These are phyloP conservation scores for Sphaerulina vaccinii DNA, from an alignment of 2,329 filamentous ascomycete species.

Conservation along the genomic window DNA sequence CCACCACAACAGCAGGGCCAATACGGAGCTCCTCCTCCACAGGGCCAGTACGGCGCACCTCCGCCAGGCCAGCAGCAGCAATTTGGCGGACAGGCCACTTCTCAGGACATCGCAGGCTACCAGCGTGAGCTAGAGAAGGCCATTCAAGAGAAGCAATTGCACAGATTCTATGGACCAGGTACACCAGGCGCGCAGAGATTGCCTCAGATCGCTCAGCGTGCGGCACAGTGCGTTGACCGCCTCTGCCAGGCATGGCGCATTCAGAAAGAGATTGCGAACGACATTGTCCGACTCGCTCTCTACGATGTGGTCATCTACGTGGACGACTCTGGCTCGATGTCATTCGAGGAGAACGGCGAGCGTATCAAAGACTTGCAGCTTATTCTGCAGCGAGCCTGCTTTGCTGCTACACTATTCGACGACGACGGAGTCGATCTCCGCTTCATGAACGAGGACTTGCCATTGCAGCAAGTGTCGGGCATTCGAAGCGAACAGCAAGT, in stretches of 20 bases:
- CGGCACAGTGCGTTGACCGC: constrained; percentile 52
- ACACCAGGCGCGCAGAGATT: constrained; percentile 47
- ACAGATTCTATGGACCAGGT: constrained; percentile 59
- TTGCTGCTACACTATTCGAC: constrained; percentile 67
- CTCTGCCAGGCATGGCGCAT: constrained; percentile 58
- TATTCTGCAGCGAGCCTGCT: constrained; percentile 63
- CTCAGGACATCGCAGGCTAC: constrained; percentile 55
- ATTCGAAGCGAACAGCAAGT: constrained; percentile 60
- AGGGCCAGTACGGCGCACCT: constrained; percentile 34
- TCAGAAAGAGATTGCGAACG: constrained; percentile 59
- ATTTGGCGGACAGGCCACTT: constrained; percentile 39
- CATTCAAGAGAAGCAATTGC: constrained; percentile 61
- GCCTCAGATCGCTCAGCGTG: constrained; percentile 50
- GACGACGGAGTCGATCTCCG: constrained; percentile 66
- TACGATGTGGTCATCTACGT: constrained; percentile 65
- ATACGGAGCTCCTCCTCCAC: constrained; percentile 22
- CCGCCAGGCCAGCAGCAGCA: constrained; percentile 33
- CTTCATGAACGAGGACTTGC: constrained; percentile 64
- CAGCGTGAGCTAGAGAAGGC: constrained; percentile 56
- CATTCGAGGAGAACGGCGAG: constrained; percentile 65
- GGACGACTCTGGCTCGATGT: constrained; percentile 69
- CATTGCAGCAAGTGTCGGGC: constrained; percentile 51
- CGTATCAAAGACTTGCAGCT: constrained; percentile 66
- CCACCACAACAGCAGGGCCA: constrained; percentile 21
- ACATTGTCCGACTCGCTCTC: constrained; percentile 61